These are phyloP conservation scores for Xerocomellus chrysenteron DNA, from an alignment of 768 basidiomycete genomes.

Conservation along the genomic window DNA sequence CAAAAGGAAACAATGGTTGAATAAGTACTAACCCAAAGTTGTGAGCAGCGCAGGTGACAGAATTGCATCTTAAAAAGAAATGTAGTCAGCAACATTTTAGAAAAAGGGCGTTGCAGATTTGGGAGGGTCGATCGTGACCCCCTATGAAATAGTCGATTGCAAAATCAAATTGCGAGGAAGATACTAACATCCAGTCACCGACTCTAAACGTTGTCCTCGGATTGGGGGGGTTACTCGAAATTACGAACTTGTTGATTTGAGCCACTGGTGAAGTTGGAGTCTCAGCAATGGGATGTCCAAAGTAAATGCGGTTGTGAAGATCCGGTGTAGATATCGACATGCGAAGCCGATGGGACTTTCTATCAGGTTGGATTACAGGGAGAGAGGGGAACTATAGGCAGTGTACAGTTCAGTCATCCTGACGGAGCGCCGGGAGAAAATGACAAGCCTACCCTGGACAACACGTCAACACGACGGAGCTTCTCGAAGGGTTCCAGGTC, in stretches of 20 bases:
- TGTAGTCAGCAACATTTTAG: conserved; percentile 3
- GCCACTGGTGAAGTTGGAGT: background rate
- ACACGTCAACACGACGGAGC: conserved; percentile 45
- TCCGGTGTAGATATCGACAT: conserved; percentile 36
- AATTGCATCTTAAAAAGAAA: conserved; percentile 52
- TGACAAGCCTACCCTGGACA: conserved; percentile 20
- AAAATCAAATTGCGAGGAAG: conserved; percentile 21
- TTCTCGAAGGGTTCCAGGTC: conserved; percentile 64
- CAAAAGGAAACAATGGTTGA: conserved; percentile 2
- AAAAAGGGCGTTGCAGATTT: conserved; percentile 6
- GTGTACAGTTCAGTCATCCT: background rate
- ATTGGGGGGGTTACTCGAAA: conserved; percentile 73
- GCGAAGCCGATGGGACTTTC: conserved; percentile 25
- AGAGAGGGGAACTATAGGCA: conserved; percentile 18
- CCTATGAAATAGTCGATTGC: conserved; percentile 10
- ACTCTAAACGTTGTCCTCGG: conserved; percentile 62
- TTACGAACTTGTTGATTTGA: conserved; percentile 44
- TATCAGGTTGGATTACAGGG: conserved; percentile 24
- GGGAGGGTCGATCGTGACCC: conserved; percentile 14
- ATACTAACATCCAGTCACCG: conserved; percentile 76
- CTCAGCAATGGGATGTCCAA: conserved; percentile 1
- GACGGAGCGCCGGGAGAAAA: background rate
- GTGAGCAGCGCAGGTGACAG: conserved; percentile 71
- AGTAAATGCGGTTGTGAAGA: conserved; percentile 25
- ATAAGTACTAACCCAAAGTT: conserved; percentile 73